Evolutionary conservation across 192 early-diverging fungal genomes (phyloP).

Genomic region (Pilaira anomala): DNA sequence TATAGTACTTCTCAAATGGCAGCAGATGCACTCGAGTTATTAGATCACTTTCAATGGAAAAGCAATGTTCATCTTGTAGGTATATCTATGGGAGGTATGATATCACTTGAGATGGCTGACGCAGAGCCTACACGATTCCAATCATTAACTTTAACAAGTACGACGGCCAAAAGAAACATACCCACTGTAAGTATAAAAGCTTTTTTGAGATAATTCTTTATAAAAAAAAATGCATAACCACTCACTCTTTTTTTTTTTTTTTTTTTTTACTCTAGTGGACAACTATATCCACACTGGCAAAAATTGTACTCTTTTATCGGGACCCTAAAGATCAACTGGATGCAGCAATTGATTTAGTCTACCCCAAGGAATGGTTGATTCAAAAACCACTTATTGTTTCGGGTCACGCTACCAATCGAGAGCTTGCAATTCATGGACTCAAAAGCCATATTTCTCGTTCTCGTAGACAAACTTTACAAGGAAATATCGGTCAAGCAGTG

Average conservation of each 20-base stretch:
- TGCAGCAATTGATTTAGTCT: slow-evolving; percentile 35
- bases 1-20: slow-evolving; percentile 76
- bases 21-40: slow-evolving; percentile 60
- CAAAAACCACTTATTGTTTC: slow-evolving; percentile 22
- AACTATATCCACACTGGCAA: slow-evolving; percentile 9
- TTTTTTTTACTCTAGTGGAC: slow-evolving; percentile 20
- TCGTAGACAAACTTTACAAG: slow-evolving; percentile 27
- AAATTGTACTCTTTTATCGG: neutral
- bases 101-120: slow-evolving; percentile 68
- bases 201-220: neutral
- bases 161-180: slow-evolving; percentile 50
- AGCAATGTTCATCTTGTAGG: slow-evolving; percentile 70
- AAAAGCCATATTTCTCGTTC: neutral
- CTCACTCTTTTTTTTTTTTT: slow-evolving; percentile 3
- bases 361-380: slow-evolving; percentile 39
- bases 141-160: slow-evolving; percentile 57
- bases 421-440: slow-evolving; percentile 1
- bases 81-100: slow-evolving; percentile 81
- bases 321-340: slow-evolving; percentile 28
- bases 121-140: slow-evolving; percentile 54
- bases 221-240: slow-evolving; percentile 4
- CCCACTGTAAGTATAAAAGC: slow-evolving; percentile 27
- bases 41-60: slow-evolving; percentile 71
- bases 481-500: slow-evolving; percentile 35
- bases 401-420: slow-evolving; percentile 22